phyloP scores from a whole-genome alignment of 2,329 filamentous ascomycete genomes.

The Diaporthe nobilis region DNA sequence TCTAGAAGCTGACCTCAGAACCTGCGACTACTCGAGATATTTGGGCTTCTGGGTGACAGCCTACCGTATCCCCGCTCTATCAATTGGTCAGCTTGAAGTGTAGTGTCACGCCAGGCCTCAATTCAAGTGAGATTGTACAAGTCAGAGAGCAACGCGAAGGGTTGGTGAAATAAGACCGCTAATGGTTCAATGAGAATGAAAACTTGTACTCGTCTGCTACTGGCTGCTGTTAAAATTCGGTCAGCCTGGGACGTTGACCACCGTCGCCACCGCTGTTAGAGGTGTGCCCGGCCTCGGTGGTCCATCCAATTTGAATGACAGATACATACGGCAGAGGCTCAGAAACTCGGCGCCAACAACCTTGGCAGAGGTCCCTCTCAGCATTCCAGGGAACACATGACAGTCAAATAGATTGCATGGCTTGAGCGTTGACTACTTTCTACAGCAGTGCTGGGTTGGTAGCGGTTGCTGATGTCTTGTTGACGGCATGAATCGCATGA shows the following conservation, averaged over 20 bases:
- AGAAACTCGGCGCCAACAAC: not conserved
- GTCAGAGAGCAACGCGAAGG: not conserved
- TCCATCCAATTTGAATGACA: not conserved
- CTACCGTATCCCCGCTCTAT: not conserved
- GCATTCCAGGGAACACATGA: not conserved
- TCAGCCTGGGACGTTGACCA: not conserved
- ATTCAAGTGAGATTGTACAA: not conserved
- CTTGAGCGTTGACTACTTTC: not conserved
- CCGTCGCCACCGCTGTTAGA: not conserved
- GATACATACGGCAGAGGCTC: not conserved
- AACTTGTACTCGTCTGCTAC: not conserved
- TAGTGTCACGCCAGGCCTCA: not conserved
- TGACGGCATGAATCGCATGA: not conserved
- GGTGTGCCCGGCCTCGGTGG: not conserved
- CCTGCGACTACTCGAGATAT: not conserved
- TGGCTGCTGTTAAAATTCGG: not conserved
- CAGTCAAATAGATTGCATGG: conserved; percentile 4
- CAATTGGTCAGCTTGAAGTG: not conserved
- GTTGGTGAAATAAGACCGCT: not conserved
- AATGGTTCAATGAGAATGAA: not conserved
- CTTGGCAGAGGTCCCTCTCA: conserved; percentile 7
- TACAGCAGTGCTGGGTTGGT: not conserved
- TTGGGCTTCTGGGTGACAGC: not conserved
- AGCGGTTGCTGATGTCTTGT: not conserved
- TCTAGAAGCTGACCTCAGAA: not conserved